Evolutionary conservation across 2,329 filamentous ascomycete genomes (phyloP), one percentile per base, ranked within the genome.

Genomic region (Colletotrichum sublineola): DNA sequence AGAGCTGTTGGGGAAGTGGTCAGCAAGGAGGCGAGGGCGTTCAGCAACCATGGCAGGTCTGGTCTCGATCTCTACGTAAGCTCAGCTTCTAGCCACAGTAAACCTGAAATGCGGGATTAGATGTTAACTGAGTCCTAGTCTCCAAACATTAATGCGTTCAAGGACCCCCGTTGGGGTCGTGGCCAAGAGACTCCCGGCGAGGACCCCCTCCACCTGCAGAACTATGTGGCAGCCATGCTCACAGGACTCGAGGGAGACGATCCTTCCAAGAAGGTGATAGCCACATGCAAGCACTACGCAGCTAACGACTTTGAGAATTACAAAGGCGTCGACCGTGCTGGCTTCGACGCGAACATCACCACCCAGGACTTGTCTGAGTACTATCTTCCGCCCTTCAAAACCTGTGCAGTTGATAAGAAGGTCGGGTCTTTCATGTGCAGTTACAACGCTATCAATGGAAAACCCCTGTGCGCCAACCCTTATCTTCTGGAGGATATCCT

Each of bases 341-440:
- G 85, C 20, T 91, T 89, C 72, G 84, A 92, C 77, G 86, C 90
- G 7, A 81, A 85, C 15, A 87, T 91, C 70, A 83, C 84, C 12
- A 81, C 84, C 61, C 91, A 93, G 75, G 91, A 94, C 72, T 81
- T 93, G 5, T 85, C 87, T 0, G 91, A 93, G 75, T 93, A 93
- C 80, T 93, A 92, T 76, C 84, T 92, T 52, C 90, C 89, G 1
- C 86, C 90, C 0, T 93, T 93, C 81, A 84, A 91, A 76, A 86
- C 86, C 78, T 92, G 91, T 78, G 89, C 86, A 56, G 84, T 87
- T 14, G 88, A 91, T 76, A 85, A 86, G 4, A 84, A 86, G 57
- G 87, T 87, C 4, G 84, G 85, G 20, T 90, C 89, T 44, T 83
- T 91, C 74, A 91, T 91, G 89, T 90, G 88, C 75, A 86, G 86